Evolutionary conservation across 148 eudicot genomes (phyloP).

Genomic region (Amaranthus hypochondriacus): DNA sequence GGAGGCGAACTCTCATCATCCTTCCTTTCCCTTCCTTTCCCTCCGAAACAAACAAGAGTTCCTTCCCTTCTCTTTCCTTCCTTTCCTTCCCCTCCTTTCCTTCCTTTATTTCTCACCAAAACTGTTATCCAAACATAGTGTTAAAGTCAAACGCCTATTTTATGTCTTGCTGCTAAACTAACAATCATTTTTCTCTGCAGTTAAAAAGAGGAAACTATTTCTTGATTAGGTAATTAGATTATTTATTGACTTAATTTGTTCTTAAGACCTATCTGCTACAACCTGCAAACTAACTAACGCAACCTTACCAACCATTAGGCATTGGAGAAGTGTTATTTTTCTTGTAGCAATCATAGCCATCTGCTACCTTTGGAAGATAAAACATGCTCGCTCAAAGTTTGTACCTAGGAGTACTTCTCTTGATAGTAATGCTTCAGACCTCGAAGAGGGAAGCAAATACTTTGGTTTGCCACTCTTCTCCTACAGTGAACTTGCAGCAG

Average conservation of each 20-base stretch:
- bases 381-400: background rate
- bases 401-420: slow-evolving; percentile 19
- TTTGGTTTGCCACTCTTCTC: slow-evolving; percentile 40
- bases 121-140: no score
- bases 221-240: slow-evolving; percentile 7
- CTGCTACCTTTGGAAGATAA: slow-evolving; percentile 19
- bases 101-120: background rate
- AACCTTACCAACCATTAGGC: slow-evolving; percentile 8
- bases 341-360: slow-evolving; percentile 10
- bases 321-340: slow-evolving; percentile 6
- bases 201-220: background rate
- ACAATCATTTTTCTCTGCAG: slow-evolving; percentile 1
- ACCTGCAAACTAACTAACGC: background rate
- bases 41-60: no score
- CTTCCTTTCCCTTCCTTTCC: no score
- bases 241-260: background rate
- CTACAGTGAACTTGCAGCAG: slow-evolving; percentile 41
- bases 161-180: no score
- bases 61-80: no score
- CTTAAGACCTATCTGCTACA: background rate
- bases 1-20: no score
- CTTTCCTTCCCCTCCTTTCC: no score
- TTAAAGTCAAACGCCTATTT: no score
- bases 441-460: slow-evolving; percentile 26
- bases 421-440: slow-evolving; percentile 9